Conservation (phyloP, 2,329 filamentous ascomycete species). For the Exophiala sp. region DNA sequence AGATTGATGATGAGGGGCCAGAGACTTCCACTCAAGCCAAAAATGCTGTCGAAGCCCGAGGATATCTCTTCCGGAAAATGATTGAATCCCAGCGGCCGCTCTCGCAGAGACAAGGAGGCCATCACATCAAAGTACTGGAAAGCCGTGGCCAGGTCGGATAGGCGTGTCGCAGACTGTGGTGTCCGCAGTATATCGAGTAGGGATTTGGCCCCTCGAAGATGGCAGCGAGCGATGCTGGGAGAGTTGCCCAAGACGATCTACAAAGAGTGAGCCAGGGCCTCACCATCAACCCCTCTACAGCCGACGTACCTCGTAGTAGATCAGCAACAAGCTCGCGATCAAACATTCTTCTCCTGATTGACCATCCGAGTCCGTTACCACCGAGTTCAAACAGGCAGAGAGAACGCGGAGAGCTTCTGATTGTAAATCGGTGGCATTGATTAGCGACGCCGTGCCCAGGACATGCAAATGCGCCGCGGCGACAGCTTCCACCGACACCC, state of each 20-base stretch:
- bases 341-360: background rate
- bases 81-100: background rate
- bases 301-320: background rate
- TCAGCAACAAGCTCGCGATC: background rate
- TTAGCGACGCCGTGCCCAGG: background rate
- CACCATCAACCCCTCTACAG: background rate
- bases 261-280: background rate
- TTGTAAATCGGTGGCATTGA: background rate
- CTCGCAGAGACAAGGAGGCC: background rate
- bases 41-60: background rate
- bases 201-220: background rate
- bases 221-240: background rate
- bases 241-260: background rate
- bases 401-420: background rate
- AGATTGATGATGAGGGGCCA: background rate
- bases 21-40: background rate
- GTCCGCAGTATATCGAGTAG: background rate
- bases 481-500: background rate
- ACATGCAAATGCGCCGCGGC: background rate
- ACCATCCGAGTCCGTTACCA: background rate
- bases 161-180: background rate
- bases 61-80: background rate
- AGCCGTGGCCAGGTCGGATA: background rate
- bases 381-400: background rate
- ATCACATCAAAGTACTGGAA: constrained; percentile 1